Base-by-base conservation (phyloP, 2,329 filamentous ascomycete genomes). In the Tricladium varicosporioides region DNA sequence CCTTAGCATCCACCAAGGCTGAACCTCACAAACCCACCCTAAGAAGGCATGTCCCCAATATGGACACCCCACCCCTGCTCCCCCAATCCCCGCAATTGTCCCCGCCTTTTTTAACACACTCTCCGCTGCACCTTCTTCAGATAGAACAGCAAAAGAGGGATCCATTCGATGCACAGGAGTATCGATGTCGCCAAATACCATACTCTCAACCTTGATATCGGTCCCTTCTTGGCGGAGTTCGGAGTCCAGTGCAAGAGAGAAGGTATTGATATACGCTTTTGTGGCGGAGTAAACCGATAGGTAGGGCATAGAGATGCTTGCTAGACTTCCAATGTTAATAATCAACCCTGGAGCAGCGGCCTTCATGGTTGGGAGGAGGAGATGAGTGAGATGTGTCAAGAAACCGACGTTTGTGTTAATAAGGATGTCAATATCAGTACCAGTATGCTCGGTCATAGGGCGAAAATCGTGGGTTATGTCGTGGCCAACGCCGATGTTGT, bases 401-500 rank as follows among this genome's bases (percentile, higher is more conserved):
- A 52, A 44, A 5, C 9, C 11, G 10, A 52, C 22, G 16, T 52
- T 52, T 5, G 49, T 14, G n/a, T 19, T 22, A 5, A 52, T 8
- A 9, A 52, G 14, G 14, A 44, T 18, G 49, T 52, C 22, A 19
- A 52, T 43, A 16, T 16, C n/a, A 11, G 15, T 15, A 5, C 10
- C 10, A 22, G 14, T 46, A 22, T 15, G 15, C 7, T 16, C n/a
- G 3, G 9, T 15, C 43, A 46, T 10, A 4, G 43, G 43, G 2
- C 43, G n/a, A 18, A 46, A 46, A 46, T 46, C 18, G 13, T 22
- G 15, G 2, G 43, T 10, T 13, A 46, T n/a, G 14, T 16, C 10
- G 15, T 46, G 43, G 2, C 45, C 53, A 5, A 44, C 49, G 16
- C 82, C 81, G 0, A 81, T 77, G 66, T 84, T 85, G 69, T 85